Evolutionary conservation across 768 basidiomycete species (phyloP), one percentile per base, ranked within the genome.

Genomic region (Suillus occidentalis): DNA sequence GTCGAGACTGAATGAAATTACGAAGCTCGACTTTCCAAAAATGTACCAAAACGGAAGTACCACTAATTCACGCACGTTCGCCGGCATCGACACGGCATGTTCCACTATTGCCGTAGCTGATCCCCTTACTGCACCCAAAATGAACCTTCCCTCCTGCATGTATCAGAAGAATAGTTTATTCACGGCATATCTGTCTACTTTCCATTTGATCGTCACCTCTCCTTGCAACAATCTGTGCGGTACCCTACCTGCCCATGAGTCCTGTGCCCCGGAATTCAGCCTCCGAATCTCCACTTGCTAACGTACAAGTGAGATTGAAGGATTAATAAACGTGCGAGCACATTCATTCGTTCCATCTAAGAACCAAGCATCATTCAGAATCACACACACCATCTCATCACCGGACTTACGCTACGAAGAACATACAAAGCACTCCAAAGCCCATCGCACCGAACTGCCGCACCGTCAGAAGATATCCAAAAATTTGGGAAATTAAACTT

Each of bases 341-440:
- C 67, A 68, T 78, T 79, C 85, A 92, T 79, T 92, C 91, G 74
- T 92, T 91, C 91, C 91, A 92, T 70, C 90, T 91, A 75, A 65
- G 66, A 67, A 69, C 65, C 66, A 28, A 42, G 25, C 31, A n/a
- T 60, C 40, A 63, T 37, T 67, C 20, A 58, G 31, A 13, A 6
- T 36, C 61, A 25, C 39, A 40, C 39, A 25, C 39, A 34, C 40
- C 64, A 63, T 64, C 31, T 22, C 66, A 25, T 62, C 60, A 72
- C 37, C 60, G 60, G 68, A 86, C 91, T 87, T 84, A 94, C 91
- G 92, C 92, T 75, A 94, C 92, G 73, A 91, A 75, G 76, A 94
- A 89, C 94, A 97, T 97, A 82, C 94, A 95, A 73, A 85, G 75
- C 69, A 96, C 94, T 37, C 94, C 94, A 75, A 97, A 85, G 57